Base-by-base conservation (phyloP, 2,329 filamentous ascomycete species). In the Phialophora verrucosa region DNA sequence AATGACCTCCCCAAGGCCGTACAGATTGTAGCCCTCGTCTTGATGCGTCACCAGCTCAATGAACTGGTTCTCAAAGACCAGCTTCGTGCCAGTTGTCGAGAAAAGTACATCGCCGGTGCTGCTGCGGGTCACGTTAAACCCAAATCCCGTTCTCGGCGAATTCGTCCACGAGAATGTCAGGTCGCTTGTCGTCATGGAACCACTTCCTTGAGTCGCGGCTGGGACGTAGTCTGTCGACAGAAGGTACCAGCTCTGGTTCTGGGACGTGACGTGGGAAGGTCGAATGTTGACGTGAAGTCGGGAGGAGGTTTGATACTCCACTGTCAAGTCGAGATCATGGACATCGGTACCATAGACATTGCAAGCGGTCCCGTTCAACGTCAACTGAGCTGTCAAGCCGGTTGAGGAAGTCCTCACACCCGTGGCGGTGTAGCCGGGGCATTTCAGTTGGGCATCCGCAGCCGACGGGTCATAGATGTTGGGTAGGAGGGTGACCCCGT, bases 271-370 rank as follows among this genome's bases (percentile, higher is more conserved):
- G 72, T 89, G 82, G 6, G 86, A 84, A 1, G 91, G 91, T 20
- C 84, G 80, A 62, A 96, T 92, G 71, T 88, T 87, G 58, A 95
- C 81, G 63, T 89, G 88, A 49, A 95, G 77, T 1, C 91, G 84
- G 71, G 91, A 85, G 17, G 79, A 77, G 4, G 85, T 83, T 74
- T 91, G 87, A 70, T 89, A 90, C 73, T 89, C 85, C 12, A 95
- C 88, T 2, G 86, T 84, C 35, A 96, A 79, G 42, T 83, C 84
- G 57, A 96, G 80, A 4, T 84, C 80, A 27, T 88, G 83, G 31
- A 96, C 80, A 74, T 96, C 92, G 7, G 84, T 89, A 0, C 92
- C 92, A 70, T 94, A 96, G 25, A 87, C 85, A 76, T 94, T 90
- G 80, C 92, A 88, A 32, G 85, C 75, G 25, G 79, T 70, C 2